These are phyloP conservation scores for Daldinia concentrica DNA, from an alignment of 495 filamentous ascomycete genomes.

Conservation along the genomic window DNA sequence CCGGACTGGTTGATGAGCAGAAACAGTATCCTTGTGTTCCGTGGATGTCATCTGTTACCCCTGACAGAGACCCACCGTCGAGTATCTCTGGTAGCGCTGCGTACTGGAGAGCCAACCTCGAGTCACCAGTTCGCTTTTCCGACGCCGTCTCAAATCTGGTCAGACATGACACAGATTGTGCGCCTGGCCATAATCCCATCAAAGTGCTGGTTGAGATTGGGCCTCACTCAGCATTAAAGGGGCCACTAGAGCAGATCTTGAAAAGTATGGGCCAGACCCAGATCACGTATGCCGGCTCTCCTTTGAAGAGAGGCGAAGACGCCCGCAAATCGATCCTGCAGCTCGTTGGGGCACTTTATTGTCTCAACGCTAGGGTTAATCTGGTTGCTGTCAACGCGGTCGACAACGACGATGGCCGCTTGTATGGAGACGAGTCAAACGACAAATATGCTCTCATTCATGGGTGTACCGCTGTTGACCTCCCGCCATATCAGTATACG, in stretches of 20 bases:
- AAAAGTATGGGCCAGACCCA: constrained; percentile 44
- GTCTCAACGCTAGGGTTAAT: background rate
- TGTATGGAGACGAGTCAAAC: background rate
- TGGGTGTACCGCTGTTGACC: constrained; percentile 6
- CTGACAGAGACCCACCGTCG: background rate
- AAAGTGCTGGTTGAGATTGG: constrained; percentile 62
- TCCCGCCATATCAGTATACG: constrained; percentile 21
- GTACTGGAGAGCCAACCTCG: constrained; percentile 58
- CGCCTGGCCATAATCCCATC: constrained; percentile 8
- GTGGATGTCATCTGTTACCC: constrained; percentile 29
- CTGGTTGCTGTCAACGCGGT: constrained; percentile 24
- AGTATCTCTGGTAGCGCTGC: background rate
- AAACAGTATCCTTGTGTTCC: background rate
- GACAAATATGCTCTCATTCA: background rate
- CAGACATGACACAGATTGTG: constrained; percentile 28
- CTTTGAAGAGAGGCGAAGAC: constrained; percentile 33
- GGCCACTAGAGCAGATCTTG: constrained; percentile 49
- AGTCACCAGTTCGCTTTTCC: constrained; percentile 51
- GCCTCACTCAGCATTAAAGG: constrained; percentile 63
- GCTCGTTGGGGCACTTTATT: constrained; percentile 23
- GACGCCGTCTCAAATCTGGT: constrained; percentile 44
- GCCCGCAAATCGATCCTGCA: background rate
- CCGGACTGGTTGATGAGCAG: background rate
- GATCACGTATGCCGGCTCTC: constrained; percentile 42
- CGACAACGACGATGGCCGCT: background rate